Evolutionary conservation across 2,329 filamentous ascomycete genomes (phyloP).

Genomic region (Aspergillus quadrilineatus): DNA sequence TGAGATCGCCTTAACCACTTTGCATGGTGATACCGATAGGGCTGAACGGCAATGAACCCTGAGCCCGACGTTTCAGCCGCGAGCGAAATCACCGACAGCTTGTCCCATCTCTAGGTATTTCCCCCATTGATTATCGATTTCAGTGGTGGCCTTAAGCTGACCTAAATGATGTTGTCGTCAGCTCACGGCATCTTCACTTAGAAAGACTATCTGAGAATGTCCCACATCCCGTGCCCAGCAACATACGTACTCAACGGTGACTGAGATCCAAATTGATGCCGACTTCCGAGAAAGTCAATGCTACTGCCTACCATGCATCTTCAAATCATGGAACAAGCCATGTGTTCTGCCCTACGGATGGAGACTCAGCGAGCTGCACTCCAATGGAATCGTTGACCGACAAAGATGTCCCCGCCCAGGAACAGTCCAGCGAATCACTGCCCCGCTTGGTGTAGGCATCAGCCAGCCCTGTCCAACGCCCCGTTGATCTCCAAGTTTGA

Average conservation of each 20-base stretch:
- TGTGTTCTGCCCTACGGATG: background rate
- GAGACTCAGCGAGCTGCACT: background rate
- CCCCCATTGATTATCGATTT: too few species aligned
- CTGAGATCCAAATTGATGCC: background rate
- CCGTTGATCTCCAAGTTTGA: background rate
- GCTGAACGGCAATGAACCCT: too few species aligned
- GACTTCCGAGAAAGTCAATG: background rate
- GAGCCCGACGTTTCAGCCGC: too few species aligned
- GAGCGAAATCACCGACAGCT: too few species aligned
- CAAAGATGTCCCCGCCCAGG: too few species aligned
- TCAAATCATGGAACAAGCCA: background rate
- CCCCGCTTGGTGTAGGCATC: background rate
- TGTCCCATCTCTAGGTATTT: too few species aligned
- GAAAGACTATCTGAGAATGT: background rate
- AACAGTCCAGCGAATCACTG: background rate
- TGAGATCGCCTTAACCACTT: too few species aligned
- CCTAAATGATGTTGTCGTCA: too few species aligned
- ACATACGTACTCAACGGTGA: background rate
- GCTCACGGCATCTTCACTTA: background rate
- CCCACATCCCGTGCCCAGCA: background rate
- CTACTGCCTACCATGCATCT: background rate
- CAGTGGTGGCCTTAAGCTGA: too few species aligned
- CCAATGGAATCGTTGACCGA: background rate
- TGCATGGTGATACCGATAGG: too few species aligned
- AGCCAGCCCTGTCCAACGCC: background rate